Base-by-base conservation (phyloP, 2,329 filamentous ascomycete species). In the Venturia nashicola region DNA sequence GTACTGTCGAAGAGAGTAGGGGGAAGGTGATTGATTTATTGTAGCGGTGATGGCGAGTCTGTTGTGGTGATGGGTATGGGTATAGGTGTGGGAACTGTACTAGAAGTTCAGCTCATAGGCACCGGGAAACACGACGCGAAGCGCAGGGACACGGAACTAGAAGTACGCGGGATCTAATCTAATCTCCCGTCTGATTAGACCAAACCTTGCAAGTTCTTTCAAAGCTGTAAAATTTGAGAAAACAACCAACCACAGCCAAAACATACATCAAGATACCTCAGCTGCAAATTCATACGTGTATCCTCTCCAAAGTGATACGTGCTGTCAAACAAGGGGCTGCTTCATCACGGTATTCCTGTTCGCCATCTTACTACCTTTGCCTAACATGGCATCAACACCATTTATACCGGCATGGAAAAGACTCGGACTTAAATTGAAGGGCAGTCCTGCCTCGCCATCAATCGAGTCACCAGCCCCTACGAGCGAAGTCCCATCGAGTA, bases 341-440 rank as follows among this genome's bases (percentile, higher is more conserved):
- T 42, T 16, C 3, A 16, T 42, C 44, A 9, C 18, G 44, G 11
- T 23, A 48, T 48, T 42, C 36, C 14, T 16, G 14, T 51, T 18
- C 36, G 32, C 34, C 42, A 20, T 40, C 9, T 18, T 7, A 18
- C n/a, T 18, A 32, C 14, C 12, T 23, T 55, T 34, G 23, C 11
- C 27, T n/a, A 55, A 23, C n/a, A 46, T 46, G 34, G 39, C 51
- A 36, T 36, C 51, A 34, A 57, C 18, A 34, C 54, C 55, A 5
- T 61, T 27, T 68, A 72, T 81, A 59, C 83, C 84, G 40, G 82
- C 83, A 66, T 86, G 82, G 82, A 85, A 84, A 71, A 77, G 80
- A 70, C 73, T 85, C 64, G 83, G 83, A 43, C 75, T 85, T 66
- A 84, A 84, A 74, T 75, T 84, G 68, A 86, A 85, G 72, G 79